These are phyloP conservation scores for Blastosporella zonata DNA, from an alignment of 1,284 basidiomycete genomes.

Conservation along the genomic window DNA sequence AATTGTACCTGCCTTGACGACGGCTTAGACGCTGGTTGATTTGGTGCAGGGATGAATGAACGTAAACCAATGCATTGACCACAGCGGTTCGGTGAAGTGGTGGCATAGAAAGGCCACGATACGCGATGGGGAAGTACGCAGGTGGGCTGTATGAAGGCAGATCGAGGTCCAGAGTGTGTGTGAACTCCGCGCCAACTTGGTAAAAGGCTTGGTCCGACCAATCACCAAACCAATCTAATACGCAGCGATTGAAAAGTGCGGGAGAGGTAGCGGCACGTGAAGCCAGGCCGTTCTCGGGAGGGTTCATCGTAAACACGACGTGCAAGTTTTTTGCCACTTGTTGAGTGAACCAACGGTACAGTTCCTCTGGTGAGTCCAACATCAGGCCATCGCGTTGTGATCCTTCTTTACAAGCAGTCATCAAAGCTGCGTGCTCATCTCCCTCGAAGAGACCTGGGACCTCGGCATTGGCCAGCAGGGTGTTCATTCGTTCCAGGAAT, in stretches of 20 bases:
- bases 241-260: slow-evolving; percentile 96
- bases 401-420: slow-evolving; percentile 99
- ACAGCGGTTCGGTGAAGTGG: slow-evolving; percentile 86
- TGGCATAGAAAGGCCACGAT: slow-evolving; percentile 77
- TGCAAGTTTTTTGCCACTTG: slow-evolving; percentile 96
- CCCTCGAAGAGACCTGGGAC: slow-evolving; percentile 98
- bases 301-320: slow-evolving; percentile 99
- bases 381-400: slow-evolving; percentile 97
- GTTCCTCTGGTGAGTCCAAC: slow-evolving; percentile 96
- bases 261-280: slow-evolving; percentile 97
- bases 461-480: slow-evolving; percentile 97
- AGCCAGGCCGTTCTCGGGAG: slow-evolving; percentile 92
- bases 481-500: slow-evolving; percentile 99
- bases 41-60: slow-evolving; percentile 88
- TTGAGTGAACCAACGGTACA: slow-evolving; percentile 96
- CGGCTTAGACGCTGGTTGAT: slow-evolving; percentile 89
- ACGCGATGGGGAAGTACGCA: slow-evolving; percentile 82
- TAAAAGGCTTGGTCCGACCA: slow-evolving; percentile 98
- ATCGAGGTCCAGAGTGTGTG: slow-evolving; percentile 88
- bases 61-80: slow-evolving; percentile 90
- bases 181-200: slow-evolving; percentile 96
- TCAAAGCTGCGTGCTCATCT: slow-evolving; percentile 93
- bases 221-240: slow-evolving; percentile 97
- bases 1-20: slow-evolving; percentile 90
- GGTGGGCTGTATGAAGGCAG: slow-evolving; percentile 77